Conservation (phyloP, 352 stramenopile genomes). For the Globisporangium polare region DNA sequence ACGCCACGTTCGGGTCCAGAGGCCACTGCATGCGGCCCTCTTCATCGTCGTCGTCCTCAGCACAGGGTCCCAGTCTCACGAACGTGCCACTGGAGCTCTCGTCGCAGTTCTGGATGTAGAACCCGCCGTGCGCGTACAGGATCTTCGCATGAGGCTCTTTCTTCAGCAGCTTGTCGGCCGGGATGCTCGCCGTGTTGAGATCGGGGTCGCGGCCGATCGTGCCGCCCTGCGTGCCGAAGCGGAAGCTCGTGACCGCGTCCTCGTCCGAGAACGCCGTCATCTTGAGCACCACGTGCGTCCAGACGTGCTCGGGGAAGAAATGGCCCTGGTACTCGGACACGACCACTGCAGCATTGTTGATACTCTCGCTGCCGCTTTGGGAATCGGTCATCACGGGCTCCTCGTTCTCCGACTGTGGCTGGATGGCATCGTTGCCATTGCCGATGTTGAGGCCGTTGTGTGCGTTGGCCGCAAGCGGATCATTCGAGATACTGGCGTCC, state of each 20-base stretch:
- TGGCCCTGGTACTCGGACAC: conserved; percentile 23
- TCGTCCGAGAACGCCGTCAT: conserved; percentile 81
- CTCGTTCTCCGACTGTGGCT: not conserved
- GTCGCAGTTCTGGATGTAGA: conserved; percentile 57
- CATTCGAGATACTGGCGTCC: not conserved
- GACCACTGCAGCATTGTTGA: not conserved
- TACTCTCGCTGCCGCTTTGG: not conserved
- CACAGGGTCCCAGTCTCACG: conserved; percentile 46
- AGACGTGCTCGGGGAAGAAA: conserved; percentile 37
- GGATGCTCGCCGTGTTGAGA: conserved; percentile 61
- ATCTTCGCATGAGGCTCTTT: conserved; percentile 51
- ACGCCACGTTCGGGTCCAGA: conserved; percentile 49
- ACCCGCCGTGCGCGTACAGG: conserved; percentile 47
- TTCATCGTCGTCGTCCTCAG: conserved; percentile 24
- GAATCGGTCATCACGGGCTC: not conserved
- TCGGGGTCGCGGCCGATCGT: conserved; percentile 43
- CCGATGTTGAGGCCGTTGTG: not conserved
- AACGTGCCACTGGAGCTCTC: conserved; percentile 61
- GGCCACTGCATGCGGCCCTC: conserved; percentile 81
- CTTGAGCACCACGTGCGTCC: conserved; percentile 77
- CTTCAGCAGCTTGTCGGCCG: conserved; percentile 63
- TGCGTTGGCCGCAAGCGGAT: not conserved
- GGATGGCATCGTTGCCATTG: not conserved
- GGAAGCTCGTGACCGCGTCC: conserved; percentile 71
- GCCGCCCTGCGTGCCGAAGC: conserved; percentile 45